A percentile compares a stretch with the other conserved stretches of the same genome.
phyloP scores from a whole-genome alignment of 352 stramenopile species.

The Aphanomyces astaci region DNA sequence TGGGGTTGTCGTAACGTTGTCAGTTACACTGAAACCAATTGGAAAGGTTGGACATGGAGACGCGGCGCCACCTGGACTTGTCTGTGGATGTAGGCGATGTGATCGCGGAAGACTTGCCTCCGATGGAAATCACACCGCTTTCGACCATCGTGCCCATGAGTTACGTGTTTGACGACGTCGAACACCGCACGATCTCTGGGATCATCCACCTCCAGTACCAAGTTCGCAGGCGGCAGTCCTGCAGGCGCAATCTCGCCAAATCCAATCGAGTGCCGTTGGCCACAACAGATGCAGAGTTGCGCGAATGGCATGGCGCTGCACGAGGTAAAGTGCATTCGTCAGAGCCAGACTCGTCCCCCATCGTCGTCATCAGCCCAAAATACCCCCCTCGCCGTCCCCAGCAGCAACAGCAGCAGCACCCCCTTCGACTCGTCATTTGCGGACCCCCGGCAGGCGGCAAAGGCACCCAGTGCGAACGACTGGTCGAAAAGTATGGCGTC shows the following conservation, averaged over 20 bases:
- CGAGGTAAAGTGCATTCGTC: background rate
- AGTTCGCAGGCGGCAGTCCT: background rate
- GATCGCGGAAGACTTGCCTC: constrained; percentile 15
- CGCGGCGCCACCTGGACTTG: background rate
- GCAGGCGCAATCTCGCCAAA: background rate
- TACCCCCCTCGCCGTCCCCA: background rate
- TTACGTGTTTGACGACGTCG: constrained; percentile 20
- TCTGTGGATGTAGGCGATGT: background rate
- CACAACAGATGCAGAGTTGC: background rate
- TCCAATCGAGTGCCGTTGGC: background rate
- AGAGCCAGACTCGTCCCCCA: background rate
- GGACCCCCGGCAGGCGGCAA: constrained; percentile 89
- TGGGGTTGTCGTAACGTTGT: no score
- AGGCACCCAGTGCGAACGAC: constrained; percentile 91
- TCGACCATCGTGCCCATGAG: constrained; percentile 5
- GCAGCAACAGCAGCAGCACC: background rate
- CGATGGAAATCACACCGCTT: background rate
- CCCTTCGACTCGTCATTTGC: constrained; percentile 40
- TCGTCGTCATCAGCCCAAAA: background rate
- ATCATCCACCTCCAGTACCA: constrained; percentile 21
- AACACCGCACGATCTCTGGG: constrained; percentile 1
- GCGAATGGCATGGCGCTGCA: background rate
- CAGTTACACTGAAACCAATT: background rate
- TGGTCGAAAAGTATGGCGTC: constrained; percentile 77
- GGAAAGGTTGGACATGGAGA: background rate